phyloP scores from a whole-genome alignment of 305 asterid species.

The Fraxinus xanthoxyloides region DNA sequence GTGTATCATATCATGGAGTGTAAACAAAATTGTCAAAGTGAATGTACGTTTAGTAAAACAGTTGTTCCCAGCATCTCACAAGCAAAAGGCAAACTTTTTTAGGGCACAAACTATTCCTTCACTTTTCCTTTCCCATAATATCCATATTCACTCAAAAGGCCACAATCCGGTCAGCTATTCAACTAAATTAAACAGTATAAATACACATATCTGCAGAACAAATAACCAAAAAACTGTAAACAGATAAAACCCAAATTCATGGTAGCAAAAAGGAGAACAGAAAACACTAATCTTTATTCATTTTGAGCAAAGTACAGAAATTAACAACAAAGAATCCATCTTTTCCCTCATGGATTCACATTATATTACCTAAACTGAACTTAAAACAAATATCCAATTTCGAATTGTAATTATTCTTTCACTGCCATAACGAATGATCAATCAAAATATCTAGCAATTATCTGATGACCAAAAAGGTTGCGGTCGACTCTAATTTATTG shows the following conservation, averaged over 20 bases:
- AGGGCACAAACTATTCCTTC: background rate
- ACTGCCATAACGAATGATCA: background rate
- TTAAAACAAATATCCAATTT: background rate
- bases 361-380: background rate
- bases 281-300: conserved; percentile 11
- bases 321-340: conserved; percentile 2
- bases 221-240: background rate
- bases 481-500: background rate
- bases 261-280: background rate
- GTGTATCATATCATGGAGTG: too few species aligned
- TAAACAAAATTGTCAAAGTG: too few species aligned
- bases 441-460: background rate
- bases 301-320: background rate
- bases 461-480: background rate
- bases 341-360: background rate
- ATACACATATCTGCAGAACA: background rate
- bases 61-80: background rate
- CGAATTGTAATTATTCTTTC: background rate
- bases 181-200: conserved; percentile 1
- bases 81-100: background rate
- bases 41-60: too few species aligned
- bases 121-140: background rate
- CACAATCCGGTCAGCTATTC: background rate
- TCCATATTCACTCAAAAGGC: background rate
- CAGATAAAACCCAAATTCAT: background rate